Evolutionary conservation across 1,139 yeast species (phyloP).

Genomic region (Meyerozyma guilliermondii): DNA sequence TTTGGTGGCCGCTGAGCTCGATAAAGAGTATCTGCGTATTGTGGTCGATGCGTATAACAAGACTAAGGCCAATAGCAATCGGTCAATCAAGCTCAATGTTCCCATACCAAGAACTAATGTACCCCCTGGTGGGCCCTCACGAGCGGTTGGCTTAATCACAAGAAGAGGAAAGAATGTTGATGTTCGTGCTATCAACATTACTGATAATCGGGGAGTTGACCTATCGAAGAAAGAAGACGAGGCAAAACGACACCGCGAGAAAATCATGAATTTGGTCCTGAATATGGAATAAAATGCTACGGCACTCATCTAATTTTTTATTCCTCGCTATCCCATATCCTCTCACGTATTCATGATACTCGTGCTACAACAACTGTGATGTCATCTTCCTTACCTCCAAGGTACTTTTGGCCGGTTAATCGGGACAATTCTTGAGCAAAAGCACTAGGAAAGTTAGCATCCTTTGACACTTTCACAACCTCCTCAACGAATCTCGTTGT

Average conservation of each 20-base stretch:
- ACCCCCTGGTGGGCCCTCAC: constrained; percentile 4
- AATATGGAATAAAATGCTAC: constrained; percentile 23
- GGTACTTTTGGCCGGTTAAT: constrained; percentile 63
- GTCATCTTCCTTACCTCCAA: constrained; percentile 96
- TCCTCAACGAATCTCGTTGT: constrained; percentile 59
- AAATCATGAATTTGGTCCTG: constrained; percentile 38
- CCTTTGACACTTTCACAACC: constrained; percentile 67
- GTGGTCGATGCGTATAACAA: constrained; percentile 44
- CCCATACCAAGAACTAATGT: constrained; percentile 14
- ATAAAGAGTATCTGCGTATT: constrained; percentile 47
- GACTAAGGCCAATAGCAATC: constrained; percentile 16
- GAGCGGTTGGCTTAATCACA: constrained; percentile 31
- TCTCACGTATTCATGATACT: constrained; percentile 21
- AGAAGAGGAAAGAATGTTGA: constrained; percentile 44
- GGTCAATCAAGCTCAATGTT: constrained; percentile 14
- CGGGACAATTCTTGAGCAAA: constrained; percentile 77
- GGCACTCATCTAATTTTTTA: not conserved
- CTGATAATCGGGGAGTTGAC: constrained; percentile 44
- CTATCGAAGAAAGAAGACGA: constrained; percentile 27
- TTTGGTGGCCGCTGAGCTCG: constrained; percentile 45
- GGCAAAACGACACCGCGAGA: constrained; percentile 31
- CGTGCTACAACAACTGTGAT: constrained; percentile 74
- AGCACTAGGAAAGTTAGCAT: constrained; percentile 73
- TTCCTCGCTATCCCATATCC: not conserved
- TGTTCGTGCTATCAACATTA: constrained; percentile 42